Percentiles rank a stretch among this genome's conserved stretches.
Conservation (phyloP, 2,329 filamentous ascomycete species). For the Colletotrichum liriopes region DNA sequence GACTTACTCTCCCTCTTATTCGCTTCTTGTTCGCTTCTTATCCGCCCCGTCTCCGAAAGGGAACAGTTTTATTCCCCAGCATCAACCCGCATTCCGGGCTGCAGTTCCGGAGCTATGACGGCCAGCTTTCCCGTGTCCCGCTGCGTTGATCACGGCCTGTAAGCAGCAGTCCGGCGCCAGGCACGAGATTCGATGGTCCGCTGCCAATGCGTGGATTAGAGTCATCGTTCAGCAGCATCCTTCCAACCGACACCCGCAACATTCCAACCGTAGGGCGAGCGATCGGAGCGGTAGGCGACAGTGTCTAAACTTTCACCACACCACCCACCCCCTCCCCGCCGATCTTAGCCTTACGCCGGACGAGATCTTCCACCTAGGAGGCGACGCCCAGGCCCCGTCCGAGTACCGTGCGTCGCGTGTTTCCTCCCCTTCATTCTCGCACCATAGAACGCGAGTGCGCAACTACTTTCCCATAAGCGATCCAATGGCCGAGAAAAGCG, state of each 20-base stretch:
- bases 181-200: background rate
- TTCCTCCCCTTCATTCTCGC: background rate
- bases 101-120: background rate
- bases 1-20: background rate
- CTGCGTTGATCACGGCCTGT: background rate
- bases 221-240: background rate
- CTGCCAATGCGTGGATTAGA: background rate
- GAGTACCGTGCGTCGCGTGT: conserved; percentile 22
- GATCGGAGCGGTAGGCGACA: background rate
- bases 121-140: background rate
- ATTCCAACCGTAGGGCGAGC: background rate
- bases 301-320: background rate
- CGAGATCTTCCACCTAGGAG: conserved; percentile 29
- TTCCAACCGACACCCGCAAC: background rate
- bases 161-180: background rate
- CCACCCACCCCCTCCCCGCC: background rate
- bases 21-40: background rate
- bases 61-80: background rate
- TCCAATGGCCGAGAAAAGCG: background rate
- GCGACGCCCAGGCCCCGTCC: conserved; percentile 11
- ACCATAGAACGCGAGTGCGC: background rate
- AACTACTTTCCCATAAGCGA: background rate
- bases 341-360: conserved; percentile 25
- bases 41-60: background rate
- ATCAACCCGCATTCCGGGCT: background rate